phyloP scores from a whole-genome alignment of 1,284 basidiomycete species.

The Ganoderma lingzhi region DNA sequence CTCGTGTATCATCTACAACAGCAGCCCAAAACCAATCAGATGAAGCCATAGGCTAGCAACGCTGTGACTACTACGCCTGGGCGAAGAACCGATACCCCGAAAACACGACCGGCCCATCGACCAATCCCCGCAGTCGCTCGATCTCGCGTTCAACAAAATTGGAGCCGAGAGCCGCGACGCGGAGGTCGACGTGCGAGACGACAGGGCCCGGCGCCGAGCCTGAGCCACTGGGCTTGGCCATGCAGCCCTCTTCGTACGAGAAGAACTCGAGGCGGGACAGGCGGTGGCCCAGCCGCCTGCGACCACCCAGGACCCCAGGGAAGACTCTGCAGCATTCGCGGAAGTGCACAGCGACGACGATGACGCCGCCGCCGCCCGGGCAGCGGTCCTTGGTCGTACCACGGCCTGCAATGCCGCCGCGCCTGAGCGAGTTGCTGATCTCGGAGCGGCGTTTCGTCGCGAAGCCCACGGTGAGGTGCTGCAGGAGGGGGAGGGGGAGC shows the following conservation, averaged over 20 bases:
- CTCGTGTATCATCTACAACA: no score
- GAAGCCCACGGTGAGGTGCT: not conserved
- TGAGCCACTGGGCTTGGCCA: not conserved
- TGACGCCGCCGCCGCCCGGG: not conserved
- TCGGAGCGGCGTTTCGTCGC: not conserved
- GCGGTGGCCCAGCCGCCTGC: not conserved
- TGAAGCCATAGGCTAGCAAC: not conserved
- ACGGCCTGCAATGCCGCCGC: not conserved
- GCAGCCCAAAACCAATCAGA: no score
- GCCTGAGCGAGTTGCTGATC: not conserved
- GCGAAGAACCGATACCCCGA: not conserved
- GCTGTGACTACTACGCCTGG: not conserved
- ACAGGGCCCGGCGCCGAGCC: not conserved
- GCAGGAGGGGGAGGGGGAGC: not conserved
- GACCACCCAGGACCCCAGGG: not conserved
- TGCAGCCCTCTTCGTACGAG: not conserved
- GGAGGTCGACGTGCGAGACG: not conserved
- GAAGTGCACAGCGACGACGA: not conserved
- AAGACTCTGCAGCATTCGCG: not conserved
- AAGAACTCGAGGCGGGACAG: not conserved
- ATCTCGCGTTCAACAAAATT: not conserved
- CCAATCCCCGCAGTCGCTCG: not conserved
- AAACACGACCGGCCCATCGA: slow-evolving; percentile 1
- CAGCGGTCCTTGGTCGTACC: no score
- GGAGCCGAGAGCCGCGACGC: not conserved